phyloP scores from a whole-genome alignment of 1,284 basidiomycete species.

The Puccinia coronata region DNA sequence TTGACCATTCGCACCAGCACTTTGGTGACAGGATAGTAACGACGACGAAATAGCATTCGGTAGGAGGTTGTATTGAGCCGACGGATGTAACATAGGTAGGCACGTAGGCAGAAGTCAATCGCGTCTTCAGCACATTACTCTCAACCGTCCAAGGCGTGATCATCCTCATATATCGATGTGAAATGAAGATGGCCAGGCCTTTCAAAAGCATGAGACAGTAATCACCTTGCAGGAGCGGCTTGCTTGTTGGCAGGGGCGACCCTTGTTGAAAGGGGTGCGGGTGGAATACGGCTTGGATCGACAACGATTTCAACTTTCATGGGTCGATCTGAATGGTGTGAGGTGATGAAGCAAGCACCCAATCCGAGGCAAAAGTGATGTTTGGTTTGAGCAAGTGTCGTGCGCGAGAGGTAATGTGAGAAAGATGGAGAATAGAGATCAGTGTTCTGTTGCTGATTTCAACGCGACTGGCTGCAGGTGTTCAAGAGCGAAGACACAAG shows the following conservation, averaged over 20 bases:
- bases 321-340: conserved; percentile 34
- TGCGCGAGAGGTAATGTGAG: background rate
- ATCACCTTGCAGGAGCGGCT: conserved; percentile 43
- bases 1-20: conserved; percentile 28
- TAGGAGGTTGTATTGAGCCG: background rate
- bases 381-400: background rate
- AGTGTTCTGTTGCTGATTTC: conserved; percentile 27
- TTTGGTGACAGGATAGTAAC: background rate
- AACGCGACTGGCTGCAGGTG: conserved; percentile 11
- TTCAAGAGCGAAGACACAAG: conserved; percentile 4
- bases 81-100: background rate
- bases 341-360: background rate
- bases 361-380: background rate
- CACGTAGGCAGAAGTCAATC: conserved; percentile 22
- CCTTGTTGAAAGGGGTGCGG: conserved; percentile 42
- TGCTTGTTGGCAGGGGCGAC: conserved; percentile 42
- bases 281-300: conserved; percentile 45
- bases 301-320: conserved; percentile 48
- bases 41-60: background rate
- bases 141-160: conserved; percentile 20
- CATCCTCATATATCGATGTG: conserved; percentile 4
- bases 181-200: background rate
- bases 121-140: conserved; percentile 1
- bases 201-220: conserved; percentile 45
- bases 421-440: conserved; percentile 34